Conservation (phyloP, 1,139 yeast genomes). For the Wickerhamomyces sp. region DNA sequence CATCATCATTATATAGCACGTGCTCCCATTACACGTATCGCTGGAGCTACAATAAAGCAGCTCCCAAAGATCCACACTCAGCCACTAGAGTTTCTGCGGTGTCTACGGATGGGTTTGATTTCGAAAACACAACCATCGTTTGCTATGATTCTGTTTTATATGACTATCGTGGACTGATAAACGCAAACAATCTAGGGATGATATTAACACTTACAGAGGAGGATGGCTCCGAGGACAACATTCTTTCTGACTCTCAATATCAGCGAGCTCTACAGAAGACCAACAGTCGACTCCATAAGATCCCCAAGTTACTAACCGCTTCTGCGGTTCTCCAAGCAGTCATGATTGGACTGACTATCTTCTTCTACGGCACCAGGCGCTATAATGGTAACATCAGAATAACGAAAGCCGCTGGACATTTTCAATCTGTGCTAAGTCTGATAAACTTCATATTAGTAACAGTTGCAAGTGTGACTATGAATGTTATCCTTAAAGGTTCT, state of each 20-base stretch:
- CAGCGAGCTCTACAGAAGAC: not conserved
- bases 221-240: constrained; percentile 19
- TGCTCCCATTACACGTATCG: constrained; percentile 32
- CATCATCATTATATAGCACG: constrained; percentile 40
- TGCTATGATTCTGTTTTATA: constrained; percentile 23
- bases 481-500: constrained; percentile 25
- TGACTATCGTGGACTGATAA: constrained; percentile 39
- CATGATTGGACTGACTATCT: constrained; percentile 29
- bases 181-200: constrained; percentile 36
- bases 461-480: constrained; percentile 29
- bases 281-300: constrained; percentile 13
- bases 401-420: constrained; percentile 31
- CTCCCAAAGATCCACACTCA: not conserved
- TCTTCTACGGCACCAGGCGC: constrained; percentile 29
- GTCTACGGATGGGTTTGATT: not conserved
- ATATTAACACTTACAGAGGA: constrained; percentile 43
- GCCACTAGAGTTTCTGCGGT: constrained; percentile 4
- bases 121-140: not conserved
- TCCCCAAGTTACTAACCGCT: constrained; percentile 28
- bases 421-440: constrained; percentile 32
- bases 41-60: constrained; percentile 13
- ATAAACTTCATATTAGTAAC: constrained; percentile 31
- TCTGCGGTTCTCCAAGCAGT: constrained; percentile 27
- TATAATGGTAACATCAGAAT: constrained; percentile 3
- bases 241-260: constrained; percentile 6